Conservation (phyloP, 2,329 filamentous ascomycete genomes). For the Cordyceps fumosorosea region DNA sequence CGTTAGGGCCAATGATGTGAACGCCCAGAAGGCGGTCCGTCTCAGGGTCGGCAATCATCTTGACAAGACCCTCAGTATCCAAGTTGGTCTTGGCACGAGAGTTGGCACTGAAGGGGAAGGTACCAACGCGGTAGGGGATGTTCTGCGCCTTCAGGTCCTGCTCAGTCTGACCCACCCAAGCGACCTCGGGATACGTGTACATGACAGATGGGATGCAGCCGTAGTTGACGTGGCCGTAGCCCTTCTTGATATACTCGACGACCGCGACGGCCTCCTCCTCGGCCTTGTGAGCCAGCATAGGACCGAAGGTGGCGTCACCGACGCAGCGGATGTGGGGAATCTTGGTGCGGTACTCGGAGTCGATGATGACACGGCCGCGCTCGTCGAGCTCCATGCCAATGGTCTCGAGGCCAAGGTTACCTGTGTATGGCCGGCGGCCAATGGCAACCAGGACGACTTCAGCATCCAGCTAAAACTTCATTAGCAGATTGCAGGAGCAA, state of each 20-base stretch:
- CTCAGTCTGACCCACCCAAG: conserved; percentile 97
- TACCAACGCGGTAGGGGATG: conserved; percentile 86
- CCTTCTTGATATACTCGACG: conserved; percentile 96
- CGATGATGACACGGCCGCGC: conserved; percentile 89
- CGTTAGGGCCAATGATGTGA: conserved; percentile 93
- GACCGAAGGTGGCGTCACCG: conserved; percentile 92
- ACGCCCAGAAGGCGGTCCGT: conserved; percentile 92
- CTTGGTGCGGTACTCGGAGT: conserved; percentile 98
- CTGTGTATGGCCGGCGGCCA: conserved; percentile 89
- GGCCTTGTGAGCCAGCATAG: conserved; percentile 99
- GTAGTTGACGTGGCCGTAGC: conserved; percentile 98
- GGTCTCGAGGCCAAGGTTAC: conserved; percentile 87
- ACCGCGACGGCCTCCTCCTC: conserved; percentile 96
- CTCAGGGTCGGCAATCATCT: conserved; percentile 93
- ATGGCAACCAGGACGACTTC: conserved; percentile 97
- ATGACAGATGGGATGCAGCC: conserved; percentile 95
- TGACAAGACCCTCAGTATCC: conserved; percentile 91
- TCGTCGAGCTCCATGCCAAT: conserved; percentile 89
- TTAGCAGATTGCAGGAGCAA: conserved; percentile 17
- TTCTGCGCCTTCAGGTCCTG: conserved; percentile 86
- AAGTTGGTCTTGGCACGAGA: conserved; percentile 98
- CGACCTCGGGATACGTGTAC: conserved; percentile 98
- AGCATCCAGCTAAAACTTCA: conserved; percentile 63
- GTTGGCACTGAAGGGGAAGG: conserved; percentile 97
- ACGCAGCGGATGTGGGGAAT: conserved; percentile 94